These are phyloP conservation scores for Mycena albidolilacea DNA, from an alignment of 768 basidiomycete genomes.

Conservation along the genomic window DNA sequence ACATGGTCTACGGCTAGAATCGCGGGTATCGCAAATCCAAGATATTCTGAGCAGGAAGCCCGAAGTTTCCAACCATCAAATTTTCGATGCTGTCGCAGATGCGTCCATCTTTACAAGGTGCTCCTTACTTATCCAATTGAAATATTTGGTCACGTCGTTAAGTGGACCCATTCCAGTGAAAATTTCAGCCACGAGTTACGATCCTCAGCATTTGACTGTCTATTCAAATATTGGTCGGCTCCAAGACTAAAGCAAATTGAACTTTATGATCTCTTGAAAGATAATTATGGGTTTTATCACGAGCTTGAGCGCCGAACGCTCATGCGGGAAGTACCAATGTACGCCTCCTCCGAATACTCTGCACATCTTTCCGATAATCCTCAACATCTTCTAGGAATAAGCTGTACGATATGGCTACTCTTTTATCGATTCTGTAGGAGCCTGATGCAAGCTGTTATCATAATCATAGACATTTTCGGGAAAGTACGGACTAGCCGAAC, in stretches of 20 bases:
- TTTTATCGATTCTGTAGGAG: too few relatives aligned
- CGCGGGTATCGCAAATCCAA: slow-evolving; percentile 5
- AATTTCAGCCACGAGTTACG: neutral
- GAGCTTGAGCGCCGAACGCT: neutral
- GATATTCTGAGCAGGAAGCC: neutral
- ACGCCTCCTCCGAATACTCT: neutral
- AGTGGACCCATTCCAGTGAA: neutral
- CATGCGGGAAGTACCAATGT: neutral
- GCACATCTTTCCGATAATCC: too few relatives aligned
- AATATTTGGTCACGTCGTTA: too few relatives aligned
- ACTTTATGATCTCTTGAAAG: neutral
- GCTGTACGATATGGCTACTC: too few relatives aligned
- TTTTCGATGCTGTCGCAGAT: slow-evolving; percentile 21
- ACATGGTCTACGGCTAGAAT: neutral
- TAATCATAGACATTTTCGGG: too few relatives aligned
- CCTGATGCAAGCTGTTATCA: too few relatives aligned
- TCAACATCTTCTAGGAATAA: too few relatives aligned
- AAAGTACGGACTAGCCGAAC: too few relatives aligned
- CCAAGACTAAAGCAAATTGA: neutral
- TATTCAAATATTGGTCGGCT: neutral
- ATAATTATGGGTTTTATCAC: neutral
- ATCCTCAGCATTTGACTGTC: neutral
- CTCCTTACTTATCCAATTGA: neutral
- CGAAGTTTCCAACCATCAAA: neutral
- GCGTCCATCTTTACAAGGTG: slow-evolving; percentile 16